Evolutionary conservation across 176 grass and related monocot species (phyloP).

Genomic region (Musa beccarii): DNA sequence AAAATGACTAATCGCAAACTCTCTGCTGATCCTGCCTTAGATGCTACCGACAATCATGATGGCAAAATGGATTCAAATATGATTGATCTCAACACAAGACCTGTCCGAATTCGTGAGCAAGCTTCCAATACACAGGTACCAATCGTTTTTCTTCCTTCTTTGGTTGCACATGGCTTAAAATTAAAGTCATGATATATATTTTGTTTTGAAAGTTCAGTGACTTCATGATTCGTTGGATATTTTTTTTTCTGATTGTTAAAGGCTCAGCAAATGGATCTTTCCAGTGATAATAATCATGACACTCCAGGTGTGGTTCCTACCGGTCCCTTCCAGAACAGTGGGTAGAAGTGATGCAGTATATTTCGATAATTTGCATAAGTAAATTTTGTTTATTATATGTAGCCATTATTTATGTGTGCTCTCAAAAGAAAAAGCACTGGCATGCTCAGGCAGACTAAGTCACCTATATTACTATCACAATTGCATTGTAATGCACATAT

Average conservation of each 20-base stretch:
- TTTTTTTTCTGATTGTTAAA: constrained; percentile 27
- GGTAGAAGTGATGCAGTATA: constrained; percentile 18
- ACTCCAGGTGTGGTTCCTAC: constrained; percentile 52
- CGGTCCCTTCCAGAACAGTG: constrained; percentile 31
- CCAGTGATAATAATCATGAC: constrained; percentile 53
- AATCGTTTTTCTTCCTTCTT: too few species aligned
- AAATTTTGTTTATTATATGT: constrained; percentile 18
- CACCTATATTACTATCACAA: too few species aligned
- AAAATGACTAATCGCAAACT: constrained; percentile 45
- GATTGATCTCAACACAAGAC: constrained; percentile 89
- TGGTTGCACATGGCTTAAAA: not conserved
- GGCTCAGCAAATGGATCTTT: constrained; percentile 44
- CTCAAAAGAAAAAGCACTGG: too few species aligned
- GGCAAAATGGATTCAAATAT: constrained; percentile 76
- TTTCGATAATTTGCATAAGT: constrained; percentile 6
- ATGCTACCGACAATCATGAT: constrained; percentile 42
- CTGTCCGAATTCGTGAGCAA: constrained; percentile 51
- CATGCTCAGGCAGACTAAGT: too few species aligned
- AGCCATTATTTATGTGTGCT: too few species aligned
- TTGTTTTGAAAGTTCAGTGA: not conserved
- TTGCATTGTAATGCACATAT: too few species aligned
- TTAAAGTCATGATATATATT: not conserved
- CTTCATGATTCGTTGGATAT: not conserved
- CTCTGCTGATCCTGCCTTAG: constrained; percentile 27
- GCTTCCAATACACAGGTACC: constrained; percentile 73